Evolutionary conservation across 2,329 filamentous ascomycete species (phyloP), one percentile per base, ranked within the genome.

Genomic region (Arthroderma uncinatum): DNA sequence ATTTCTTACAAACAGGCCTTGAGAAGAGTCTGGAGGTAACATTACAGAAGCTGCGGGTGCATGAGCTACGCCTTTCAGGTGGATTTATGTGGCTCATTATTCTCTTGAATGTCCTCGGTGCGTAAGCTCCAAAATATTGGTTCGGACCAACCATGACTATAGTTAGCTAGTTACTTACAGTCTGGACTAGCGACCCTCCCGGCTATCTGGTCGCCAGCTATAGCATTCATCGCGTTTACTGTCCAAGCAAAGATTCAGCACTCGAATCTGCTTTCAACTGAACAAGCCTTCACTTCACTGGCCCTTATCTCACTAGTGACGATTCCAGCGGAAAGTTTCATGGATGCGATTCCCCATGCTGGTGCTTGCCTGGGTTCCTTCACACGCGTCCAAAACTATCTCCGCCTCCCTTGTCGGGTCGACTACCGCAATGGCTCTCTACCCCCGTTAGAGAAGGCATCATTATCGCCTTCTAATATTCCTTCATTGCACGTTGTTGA

Each of bases 281-380:
- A 37, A 52, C 40, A 47, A 4, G 55, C 40, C 30, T 56, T 56
- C 33, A 56, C 55, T 12, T 50, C 55, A 19, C 21, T 56, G 28
- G 21, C 55, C 10, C n/a, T 56, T 14, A 34, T 56, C 10, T 33
- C 40, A 6, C 36, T 56, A 33, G 25, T 56, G 9, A 34, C 55
- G 16, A 52, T 12, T 3, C 55, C 55, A 6, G 52, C 52, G 7
- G 14, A 37, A 39, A 37, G n/a, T 19, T 54, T 54, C 16, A 54
- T 54, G 52, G 14, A 7, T 52, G 28, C 36, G 23, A 39, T 56
- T n/a, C 21, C 23, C 10, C 25, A 52, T 28, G 16, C 40, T 56
- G 55, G 19, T 8, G 42, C 55, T 37, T 39, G 23, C n/a, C 8
- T 37, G 25, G 44, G 19, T 14, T 56, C 37, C 44, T 56, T 56